Evolutionary conservation across 2,329 filamentous ascomycete species (phyloP), one percentile per base, ranked within the genome.

Genomic region (Cytospora schulzeri): DNA sequence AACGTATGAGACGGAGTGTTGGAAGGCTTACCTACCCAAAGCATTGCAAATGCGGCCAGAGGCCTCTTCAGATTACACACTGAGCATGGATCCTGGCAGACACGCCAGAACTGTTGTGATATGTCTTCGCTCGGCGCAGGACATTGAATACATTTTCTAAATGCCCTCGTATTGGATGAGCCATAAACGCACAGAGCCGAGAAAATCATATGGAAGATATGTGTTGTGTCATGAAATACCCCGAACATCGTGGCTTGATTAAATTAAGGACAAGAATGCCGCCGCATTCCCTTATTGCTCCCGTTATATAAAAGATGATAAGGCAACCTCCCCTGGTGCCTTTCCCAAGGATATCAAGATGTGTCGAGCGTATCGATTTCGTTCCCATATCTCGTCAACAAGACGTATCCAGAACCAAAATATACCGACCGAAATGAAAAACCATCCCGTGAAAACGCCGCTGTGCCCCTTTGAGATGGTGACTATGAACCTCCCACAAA

Each of bases 221-320:
- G 14, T 19, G 33, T 41, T 19, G 50, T 11, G n/a, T 5, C 7
- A 11, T 26, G n/a, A 41, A 19, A 38, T 26, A 31, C 38, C 19
- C 31, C n/a, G 33, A 38, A 19, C 19, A 35, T 35, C 17, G 24
- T 50, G 24, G 22, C 33, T 35, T 35, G 15, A 35, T 57, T 17
- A 53, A 17, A 22, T 29, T n/a, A 33, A 38, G 35, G 14, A 31
- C 45, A 26, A 19, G 38, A 48, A 17, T 31, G 54, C 45, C 41
- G 41, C 24, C 48, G 24, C 31, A 29, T 12, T 3, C 17, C 55
- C 61, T 31, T n/a, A 12, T n/a, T 52, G 55, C 48, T 15, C 45
- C 61, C 45, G 22, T 26, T 41, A 12, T 58, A 33, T 41, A 63
- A 58, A 58, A 41, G 45, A 53, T 33, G n/a, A 19, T 8, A 5